Evolutionary conservation across 306 rosid genomes (phyloP).

Genomic region (Quercus parvula): DNA sequence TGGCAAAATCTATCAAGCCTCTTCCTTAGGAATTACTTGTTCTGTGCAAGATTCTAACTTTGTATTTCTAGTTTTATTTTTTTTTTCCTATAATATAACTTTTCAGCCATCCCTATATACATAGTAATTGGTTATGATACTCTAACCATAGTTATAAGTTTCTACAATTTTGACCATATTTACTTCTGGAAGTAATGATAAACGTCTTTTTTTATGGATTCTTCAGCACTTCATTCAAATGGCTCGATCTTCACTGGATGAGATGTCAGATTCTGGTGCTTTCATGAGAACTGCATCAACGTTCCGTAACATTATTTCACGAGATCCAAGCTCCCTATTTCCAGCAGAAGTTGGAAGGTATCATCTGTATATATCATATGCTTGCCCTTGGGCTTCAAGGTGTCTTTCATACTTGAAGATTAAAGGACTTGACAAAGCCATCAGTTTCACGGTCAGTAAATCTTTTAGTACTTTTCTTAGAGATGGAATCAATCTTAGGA

Average conservation of each 20-base stretch:
- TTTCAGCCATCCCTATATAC: background rate
- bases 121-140: background rate
- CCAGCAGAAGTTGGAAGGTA: slow-evolving; percentile 80
- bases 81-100: too few relatives aligned
- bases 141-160: background rate
- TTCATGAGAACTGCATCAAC: slow-evolving; percentile 80
- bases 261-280: slow-evolving; percentile 74
- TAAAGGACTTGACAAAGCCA: slow-evolving; percentile 5
- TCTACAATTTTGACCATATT: background rate
- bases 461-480: background rate
- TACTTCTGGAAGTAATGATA: background rate
- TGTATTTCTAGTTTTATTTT: background rate
- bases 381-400: slow-evolving; percentile 97
- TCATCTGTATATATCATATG: slow-evolving; percentile 85
- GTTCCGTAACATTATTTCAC: slow-evolving; percentile 56
- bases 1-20: background rate
- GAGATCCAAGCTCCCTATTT: slow-evolving; percentile 53
- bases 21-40: background rate
- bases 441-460: background rate
- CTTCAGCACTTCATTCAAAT: slow-evolving; percentile 47
- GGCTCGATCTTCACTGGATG: slow-evolving; percentile 80
- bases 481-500: background rate
- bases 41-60: background rate
- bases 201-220: slow-evolving; percentile 22
- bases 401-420: slow-evolving; percentile 20